Conservation (phyloP, 805 yeast genomes). For the Kazachstania kunashirensis region DNA sequence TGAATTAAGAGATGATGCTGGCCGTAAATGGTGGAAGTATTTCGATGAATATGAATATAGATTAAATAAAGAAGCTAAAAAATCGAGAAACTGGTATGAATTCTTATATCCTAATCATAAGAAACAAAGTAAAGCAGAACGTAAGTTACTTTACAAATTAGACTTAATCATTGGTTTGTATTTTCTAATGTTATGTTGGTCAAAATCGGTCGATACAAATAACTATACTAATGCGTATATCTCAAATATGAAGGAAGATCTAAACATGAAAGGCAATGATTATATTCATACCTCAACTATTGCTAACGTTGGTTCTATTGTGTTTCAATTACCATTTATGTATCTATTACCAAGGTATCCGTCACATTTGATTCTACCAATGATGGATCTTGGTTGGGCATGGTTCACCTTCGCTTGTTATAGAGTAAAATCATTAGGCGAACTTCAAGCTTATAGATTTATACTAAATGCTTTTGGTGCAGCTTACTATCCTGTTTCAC, state of each 20-base stretch:
- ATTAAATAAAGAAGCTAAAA: constrained; percentile 26
- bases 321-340: constrained; percentile 59
- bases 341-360: constrained; percentile 49
- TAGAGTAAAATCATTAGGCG: constrained; percentile 38
- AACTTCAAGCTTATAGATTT: constrained; percentile 54
- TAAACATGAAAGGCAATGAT: constrained; percentile 54
- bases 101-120: constrained; percentile 29
- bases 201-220: constrained; percentile 52
- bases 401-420: constrained; percentile 50
- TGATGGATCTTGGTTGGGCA: constrained; percentile 60
- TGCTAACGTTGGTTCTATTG: constrained; percentile 51
- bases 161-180: constrained; percentile 49
- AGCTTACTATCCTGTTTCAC: constrained; percentile 54
- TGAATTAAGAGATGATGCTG: constrained; percentile 33
- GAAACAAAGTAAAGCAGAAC: constrained; percentile 35
- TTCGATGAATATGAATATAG: constrained; percentile 47
- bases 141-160: constrained; percentile 40
- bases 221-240: constrained; percentile 60
- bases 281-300: constrained; percentile 50
- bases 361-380: constrained; percentile 38
- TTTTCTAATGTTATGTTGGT: constrained; percentile 55
- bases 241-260: constrained; percentile 50
- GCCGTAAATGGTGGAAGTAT: constrained; percentile 37
- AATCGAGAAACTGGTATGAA: constrained; percentile 28
- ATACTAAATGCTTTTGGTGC: constrained; percentile 64